These are phyloP conservation scores for Globisporangium camurandrum DNA, from an alignment of 352 stramenopile genomes.

Conservation along the genomic window DNA sequence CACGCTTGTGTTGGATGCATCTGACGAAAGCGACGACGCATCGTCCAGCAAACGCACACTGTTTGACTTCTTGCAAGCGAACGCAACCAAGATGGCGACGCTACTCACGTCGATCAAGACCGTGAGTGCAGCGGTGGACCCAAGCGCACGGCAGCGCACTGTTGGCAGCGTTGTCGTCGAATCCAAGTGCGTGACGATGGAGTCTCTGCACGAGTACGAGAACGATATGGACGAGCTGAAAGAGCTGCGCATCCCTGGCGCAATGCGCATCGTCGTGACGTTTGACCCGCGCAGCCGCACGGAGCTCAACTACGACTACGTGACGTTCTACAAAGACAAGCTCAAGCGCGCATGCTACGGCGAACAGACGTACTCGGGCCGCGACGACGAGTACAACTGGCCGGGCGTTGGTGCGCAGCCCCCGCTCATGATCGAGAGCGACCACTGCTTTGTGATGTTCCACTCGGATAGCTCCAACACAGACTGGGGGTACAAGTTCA, in stretches of 20 bases:
- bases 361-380: conserved; percentile 61
- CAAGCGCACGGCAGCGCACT: conserved; percentile 15
- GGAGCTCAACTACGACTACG: conserved; percentile 86
- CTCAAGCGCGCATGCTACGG: conserved; percentile 52
- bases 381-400: conserved; percentile 75
- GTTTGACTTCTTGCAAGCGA: conserved; percentile 16
- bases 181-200: conserved; percentile 47
- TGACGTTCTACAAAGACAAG: conserved; percentile 81
- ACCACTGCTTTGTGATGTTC: conserved; percentile 79
- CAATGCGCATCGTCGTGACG: conserved; percentile 60
- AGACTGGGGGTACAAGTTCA: conserved; percentile 80
- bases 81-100: conserved; percentile 18
- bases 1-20: not conserved
- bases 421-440: conserved; percentile 67
- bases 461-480: conserved; percentile 81
- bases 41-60: not conserved
- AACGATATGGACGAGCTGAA: conserved; percentile 70
- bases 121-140: conserved; percentile 25
- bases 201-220: conserved; percentile 77
- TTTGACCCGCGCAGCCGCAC: conserved; percentile 78
- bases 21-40: conserved; percentile 1
- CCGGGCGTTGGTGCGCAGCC: conserved; percentile 55
- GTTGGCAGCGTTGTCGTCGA: conserved; percentile 40
- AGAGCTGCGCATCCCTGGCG: conserved; percentile 68
- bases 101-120: conserved; percentile 29